Percentiles rank a stretch among this genome's conserved stretches.
phyloP scores from a whole-genome alignment of 2,329 filamentous ascomycete genomes.

The Cladosporium sp. region DNA sequence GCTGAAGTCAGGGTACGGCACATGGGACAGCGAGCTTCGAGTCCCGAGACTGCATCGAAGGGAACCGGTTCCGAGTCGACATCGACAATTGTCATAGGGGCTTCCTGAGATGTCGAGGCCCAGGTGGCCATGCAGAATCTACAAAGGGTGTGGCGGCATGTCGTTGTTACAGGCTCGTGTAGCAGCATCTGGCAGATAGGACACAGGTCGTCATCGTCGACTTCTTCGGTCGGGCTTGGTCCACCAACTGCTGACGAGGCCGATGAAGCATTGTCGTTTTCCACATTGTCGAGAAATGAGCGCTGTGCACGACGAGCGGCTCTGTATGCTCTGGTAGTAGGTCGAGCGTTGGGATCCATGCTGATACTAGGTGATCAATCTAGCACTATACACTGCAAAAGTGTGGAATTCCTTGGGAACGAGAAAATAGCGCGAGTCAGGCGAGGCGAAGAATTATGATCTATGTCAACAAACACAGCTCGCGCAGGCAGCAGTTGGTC shows the following conservation, averaged over 20 bases:
- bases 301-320: constrained; percentile 8
- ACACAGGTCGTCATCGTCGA: constrained; percentile 46
- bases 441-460: not conserved
- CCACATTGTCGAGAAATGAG: not conserved
- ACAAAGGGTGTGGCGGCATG: constrained; percentile 47
- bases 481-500: constrained; percentile 1
- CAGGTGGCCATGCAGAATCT: constrained; percentile 49
- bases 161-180: constrained; percentile 44
- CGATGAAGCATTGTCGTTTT: not conserved
- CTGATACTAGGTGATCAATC: not conserved
- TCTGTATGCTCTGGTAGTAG: not conserved
- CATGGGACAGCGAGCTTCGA: constrained; percentile 49
- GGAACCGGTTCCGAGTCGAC: constrained; percentile 39
- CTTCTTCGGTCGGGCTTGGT: constrained; percentile 17
- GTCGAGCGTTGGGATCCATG: not conserved
- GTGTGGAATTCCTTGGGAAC: not conserved
- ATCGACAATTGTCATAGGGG: constrained; percentile 42
- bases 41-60: constrained; percentile 30
- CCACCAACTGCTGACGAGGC: not conserved
- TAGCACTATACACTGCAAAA: not conserved
- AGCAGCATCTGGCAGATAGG: constrained; percentile 49
- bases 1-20: constrained; percentile 45
- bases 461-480: not conserved
- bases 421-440: not conserved
- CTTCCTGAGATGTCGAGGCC: constrained; percentile 43